phyloP scores from a whole-genome alignment of 2,329 filamentous ascomycete species.

The Sporothrix mexicana region DNA sequence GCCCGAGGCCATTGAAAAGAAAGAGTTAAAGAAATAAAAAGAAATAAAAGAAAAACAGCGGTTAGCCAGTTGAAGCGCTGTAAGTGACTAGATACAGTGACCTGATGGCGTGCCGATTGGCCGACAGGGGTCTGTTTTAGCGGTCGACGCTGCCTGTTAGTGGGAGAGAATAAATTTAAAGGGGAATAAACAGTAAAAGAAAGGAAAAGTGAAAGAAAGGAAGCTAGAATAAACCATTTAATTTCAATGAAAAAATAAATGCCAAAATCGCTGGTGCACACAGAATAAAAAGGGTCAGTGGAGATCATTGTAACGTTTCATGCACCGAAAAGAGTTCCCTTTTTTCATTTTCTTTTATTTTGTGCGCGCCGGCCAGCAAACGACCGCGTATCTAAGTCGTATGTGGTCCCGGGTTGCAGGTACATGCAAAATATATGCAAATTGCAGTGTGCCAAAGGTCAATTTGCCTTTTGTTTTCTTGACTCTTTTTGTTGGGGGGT shows the following conservation, averaged over 20 bases:
- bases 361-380: not conserved
- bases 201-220: not conserved
- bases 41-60: not conserved
- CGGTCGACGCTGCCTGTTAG: not conserved
- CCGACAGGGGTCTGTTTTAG: constrained; percentile 2
- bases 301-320: constrained; percentile 34
- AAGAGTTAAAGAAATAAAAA: not conserved
- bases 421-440: constrained; percentile 15
- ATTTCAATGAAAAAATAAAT: constrained; percentile 4
- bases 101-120: not conserved
- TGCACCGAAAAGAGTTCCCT: constrained; percentile 5
- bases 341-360: not conserved
- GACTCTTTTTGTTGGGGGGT: too few relatives aligned
- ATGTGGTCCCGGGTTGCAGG: not conserved
- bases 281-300: constrained; percentile 22
- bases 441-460: not conserved
- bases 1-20: too few relatives aligned
- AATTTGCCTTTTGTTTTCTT: not conserved
- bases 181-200: not conserved
- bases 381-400: too few relatives aligned
- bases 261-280: not conserved
- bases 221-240: constrained; percentile 4
- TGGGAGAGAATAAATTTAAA: not conserved
- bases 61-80: too few relatives aligned
- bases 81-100: too few relatives aligned